A percentile compares a stretch with the other conserved stretches of the same genome.
phyloP scores from a whole-genome alignment of 1,284 basidiomycete species.

The Moniliella sp. region DNA sequence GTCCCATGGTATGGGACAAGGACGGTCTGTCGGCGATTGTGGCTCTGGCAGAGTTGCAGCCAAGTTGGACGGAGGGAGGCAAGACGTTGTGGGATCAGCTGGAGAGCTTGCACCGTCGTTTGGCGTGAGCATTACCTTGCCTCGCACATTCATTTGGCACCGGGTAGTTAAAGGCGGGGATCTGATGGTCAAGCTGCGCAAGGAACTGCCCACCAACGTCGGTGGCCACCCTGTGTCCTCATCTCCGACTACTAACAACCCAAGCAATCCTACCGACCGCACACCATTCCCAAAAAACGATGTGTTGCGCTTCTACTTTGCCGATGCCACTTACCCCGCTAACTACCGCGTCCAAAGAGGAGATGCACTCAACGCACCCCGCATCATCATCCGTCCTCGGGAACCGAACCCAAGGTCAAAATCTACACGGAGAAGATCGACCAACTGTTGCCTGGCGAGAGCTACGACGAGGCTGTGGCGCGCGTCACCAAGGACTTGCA shows the following conservation, averaged over 20 bases:
- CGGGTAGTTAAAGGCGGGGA: conserved; percentile 11
- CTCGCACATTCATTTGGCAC: conserved; percentile 16
- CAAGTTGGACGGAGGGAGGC: conserved; percentile 8
- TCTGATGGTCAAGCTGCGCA: conserved; percentile 15
- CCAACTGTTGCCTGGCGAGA: conserved; percentile 8
- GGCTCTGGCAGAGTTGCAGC: conserved; percentile 13
- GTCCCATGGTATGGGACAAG: conserved; percentile 19
- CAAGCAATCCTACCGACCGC: conserved; percentile 3
- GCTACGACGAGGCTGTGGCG: conserved; percentile 7
- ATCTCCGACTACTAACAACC: conserved; percentile 11
- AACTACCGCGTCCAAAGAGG: too few relatives aligned
- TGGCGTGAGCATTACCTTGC: conserved; percentile 14
- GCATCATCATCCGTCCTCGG: conserved; percentile 19
- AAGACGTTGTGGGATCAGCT: conserved; percentile 19
- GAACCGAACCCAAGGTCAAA: conserved; percentile 21
- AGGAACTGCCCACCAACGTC: conserved; percentile 6
- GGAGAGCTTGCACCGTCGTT: conserved; percentile 15
- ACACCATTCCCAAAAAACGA: conserved; percentile 14
- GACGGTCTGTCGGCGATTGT: conserved; percentile 21
- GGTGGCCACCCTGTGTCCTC: conserved; percentile 6
- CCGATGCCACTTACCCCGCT: conserved; percentile 2
- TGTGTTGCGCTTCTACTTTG: conserved; percentile 19
- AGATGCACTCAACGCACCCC: conserved; percentile 7
- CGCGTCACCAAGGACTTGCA: conserved; percentile 9
- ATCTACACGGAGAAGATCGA: conserved; percentile 19